phyloP scores from a whole-genome alignment of 2,329 filamentous ascomycete species.

The Ophiognomonia clavigignenti-juglandacearum region DNA sequence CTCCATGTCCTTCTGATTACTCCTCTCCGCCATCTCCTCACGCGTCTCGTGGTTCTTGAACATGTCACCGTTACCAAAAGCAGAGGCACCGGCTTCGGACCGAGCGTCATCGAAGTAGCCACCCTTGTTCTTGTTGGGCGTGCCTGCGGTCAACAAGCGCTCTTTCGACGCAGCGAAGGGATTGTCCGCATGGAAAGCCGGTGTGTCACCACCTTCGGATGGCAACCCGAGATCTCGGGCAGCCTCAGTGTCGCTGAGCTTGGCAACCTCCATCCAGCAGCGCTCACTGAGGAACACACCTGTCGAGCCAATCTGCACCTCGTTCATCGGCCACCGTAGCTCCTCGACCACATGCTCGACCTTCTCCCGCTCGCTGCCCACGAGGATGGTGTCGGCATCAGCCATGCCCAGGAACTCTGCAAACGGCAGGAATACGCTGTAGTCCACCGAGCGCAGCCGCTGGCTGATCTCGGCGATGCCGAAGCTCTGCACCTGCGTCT shows the following conservation, averaged over 20 bases:
- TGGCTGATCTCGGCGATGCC: constrained; percentile 97
- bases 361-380: constrained; percentile 90
- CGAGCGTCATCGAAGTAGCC: constrained; percentile 83
- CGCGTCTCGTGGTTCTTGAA: constrained; percentile 94
- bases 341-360: constrained; percentile 87
- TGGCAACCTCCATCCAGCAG: constrained; percentile 88
- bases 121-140: constrained; percentile 66
- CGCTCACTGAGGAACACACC: constrained; percentile 94
- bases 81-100: constrained; percentile 89
- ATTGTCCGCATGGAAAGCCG: constrained; percentile 42
- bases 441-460: constrained; percentile 85
- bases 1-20: constrained; percentile 82
- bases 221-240: constrained; percentile 44
- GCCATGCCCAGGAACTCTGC: constrained; percentile 89
- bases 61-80: constrained; percentile 90
- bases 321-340: constrained; percentile 86
- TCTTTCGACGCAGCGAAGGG: constrained; percentile 61
- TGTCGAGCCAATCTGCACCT: constrained; percentile 84
- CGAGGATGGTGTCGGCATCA: constrained; percentile 76
- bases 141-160: constrained; percentile 47
- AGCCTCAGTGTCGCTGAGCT: constrained; percentile 58
- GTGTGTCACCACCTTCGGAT: constrained; percentile 60
- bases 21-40: constrained; percentile 91
- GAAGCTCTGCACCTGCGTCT: constrained; percentile 89
- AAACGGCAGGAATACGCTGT: constrained; percentile 92